phyloP scores from a whole-genome alignment of 2,329 filamentous ascomycete genomes.

The Alternaria sp. region DNA sequence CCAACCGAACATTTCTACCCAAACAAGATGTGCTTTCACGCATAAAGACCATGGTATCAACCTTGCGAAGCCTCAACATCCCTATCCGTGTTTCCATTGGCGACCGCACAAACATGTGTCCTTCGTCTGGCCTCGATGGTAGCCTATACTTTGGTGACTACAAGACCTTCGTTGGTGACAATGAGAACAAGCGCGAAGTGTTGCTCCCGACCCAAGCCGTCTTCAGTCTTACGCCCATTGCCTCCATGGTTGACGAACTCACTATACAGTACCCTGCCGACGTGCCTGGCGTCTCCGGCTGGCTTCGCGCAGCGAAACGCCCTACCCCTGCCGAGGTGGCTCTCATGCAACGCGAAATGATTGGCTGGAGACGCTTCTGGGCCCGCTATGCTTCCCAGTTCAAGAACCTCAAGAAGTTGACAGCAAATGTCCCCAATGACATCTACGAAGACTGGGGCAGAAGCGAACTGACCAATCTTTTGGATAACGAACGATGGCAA shows the following conservation, averaged over 20 bases:
- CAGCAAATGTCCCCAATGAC: constrained; percentile 37
- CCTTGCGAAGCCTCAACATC: constrained; percentile 38
- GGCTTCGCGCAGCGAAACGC: constrained; percentile 31
- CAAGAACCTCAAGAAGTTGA: constrained; percentile 49
- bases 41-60: constrained; percentile 42
- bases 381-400: constrained; percentile 45
- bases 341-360: constrained; percentile 44
- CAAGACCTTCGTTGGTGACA: constrained; percentile 42
- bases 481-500: constrained; percentile 41
- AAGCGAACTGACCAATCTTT: constrained; percentile 27
- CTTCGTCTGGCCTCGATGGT: constrained; percentile 42
- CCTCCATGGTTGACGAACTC: constrained; percentile 48
- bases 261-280: constrained; percentile 47
- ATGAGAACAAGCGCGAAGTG: constrained; percentile 33
- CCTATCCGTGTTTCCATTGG: constrained; percentile 48
- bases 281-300: constrained; percentile 43
- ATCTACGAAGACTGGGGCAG: constrained; percentile 48
- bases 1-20: constrained; percentile 36
- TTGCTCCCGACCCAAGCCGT: constrained; percentile 43
- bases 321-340: constrained; percentile 34
- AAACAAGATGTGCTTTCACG: constrained; percentile 43
- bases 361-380: constrained; percentile 50
- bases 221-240: constrained; percentile 44
- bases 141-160: constrained; percentile 48
- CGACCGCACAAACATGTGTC: constrained; percentile 36